Percentiles rank a stretch among this genome's conserved stretches.
Evolutionary conservation across 768 basidiomycete genomes (phyloP).

Genomic region (Suillus subluteus): DNA sequence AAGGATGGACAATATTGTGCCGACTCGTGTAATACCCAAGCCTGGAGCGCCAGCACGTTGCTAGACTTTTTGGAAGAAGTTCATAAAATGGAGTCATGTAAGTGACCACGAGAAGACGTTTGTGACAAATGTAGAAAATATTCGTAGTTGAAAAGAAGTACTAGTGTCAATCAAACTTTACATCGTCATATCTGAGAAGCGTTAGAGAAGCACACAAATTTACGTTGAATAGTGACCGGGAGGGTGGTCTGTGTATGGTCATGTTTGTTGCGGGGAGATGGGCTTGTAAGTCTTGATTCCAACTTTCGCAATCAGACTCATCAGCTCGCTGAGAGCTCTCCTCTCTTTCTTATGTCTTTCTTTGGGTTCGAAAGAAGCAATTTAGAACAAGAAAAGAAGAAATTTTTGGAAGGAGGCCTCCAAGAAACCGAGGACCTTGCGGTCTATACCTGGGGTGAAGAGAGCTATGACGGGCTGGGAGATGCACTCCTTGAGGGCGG

Average conservation of each 20-base stretch:
- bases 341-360: slow-evolving; percentile 66
- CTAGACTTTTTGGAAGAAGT: slow-evolving; percentile 87
- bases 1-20: slow-evolving; percentile 78
- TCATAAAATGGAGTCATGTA: slow-evolving; percentile 40
- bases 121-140: slow-evolving; percentile 15
- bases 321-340: slow-evolving; percentile 11
- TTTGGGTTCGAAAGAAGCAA: slow-evolving; percentile 71
- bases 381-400: slow-evolving; percentile 67
- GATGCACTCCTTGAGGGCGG: slow-evolving; percentile 86
- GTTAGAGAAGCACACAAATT: slow-evolving; percentile 1
- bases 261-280: slow-evolving; percentile 19
- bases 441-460: slow-evolving; percentile 92
- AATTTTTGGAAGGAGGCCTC: slow-evolving; percentile 49
- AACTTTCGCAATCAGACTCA: slow-evolving; percentile 10
- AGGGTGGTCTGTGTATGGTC: slow-evolving; percentile 17
- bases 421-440: slow-evolving; percentile 81
- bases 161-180: not conserved
- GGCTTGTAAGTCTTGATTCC: slow-evolving; percentile 4
- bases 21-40: slow-evolving; percentile 93
- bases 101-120: slow-evolving; percentile 8
- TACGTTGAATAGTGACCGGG: not conserved
- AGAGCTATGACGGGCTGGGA: slow-evolving; percentile 87
- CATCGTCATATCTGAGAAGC: slow-evolving; percentile 2
- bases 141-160: slow-evolving; percentile 19
- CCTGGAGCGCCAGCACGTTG: slow-evolving; percentile 94